phyloP scores from a whole-genome alignment of 169 alveolate genomes.

The Cryptosporidium andersoni region DNA sequence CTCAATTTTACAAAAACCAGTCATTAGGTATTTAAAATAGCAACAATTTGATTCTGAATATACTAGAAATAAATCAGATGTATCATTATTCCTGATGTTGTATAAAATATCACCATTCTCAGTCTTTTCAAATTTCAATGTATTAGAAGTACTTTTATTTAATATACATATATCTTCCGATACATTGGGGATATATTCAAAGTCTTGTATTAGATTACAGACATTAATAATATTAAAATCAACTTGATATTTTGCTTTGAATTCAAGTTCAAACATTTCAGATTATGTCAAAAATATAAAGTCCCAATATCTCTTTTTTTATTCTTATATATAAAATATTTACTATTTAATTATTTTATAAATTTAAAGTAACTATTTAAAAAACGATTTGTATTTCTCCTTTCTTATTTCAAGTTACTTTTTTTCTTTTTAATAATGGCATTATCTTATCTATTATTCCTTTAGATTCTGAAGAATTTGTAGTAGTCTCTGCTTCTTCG shows the following conservation, averaged over 20 bases:
- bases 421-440: neutral
- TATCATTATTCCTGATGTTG: neutral
- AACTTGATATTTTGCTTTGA: neutral
- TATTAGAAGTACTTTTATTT: neutral
- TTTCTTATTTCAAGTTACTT: neutral
- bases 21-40: neutral
- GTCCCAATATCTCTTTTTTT: neutral
- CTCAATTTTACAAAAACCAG: slow-evolving; percentile 13
- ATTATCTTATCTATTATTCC: neutral
- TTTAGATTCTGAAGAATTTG: neutral
- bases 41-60: neutral
- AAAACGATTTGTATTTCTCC: neutral
- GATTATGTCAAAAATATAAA: slow-evolving; percentile 1
- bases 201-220: neutral
- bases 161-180: neutral
- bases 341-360: neutral
- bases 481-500: neutral
- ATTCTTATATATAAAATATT: neutral
- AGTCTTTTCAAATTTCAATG: neutral
- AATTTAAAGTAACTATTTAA: neutral
- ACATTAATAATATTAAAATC: slow-evolving; percentile 6
- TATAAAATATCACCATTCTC: neutral
- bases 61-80: too few species aligned
- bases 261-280: slow-evolving; percentile 1
- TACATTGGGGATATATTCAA: neutral